Base-by-base conservation (phyloP, 441 rosid species). In the Erysimum pusillum region DNA sequence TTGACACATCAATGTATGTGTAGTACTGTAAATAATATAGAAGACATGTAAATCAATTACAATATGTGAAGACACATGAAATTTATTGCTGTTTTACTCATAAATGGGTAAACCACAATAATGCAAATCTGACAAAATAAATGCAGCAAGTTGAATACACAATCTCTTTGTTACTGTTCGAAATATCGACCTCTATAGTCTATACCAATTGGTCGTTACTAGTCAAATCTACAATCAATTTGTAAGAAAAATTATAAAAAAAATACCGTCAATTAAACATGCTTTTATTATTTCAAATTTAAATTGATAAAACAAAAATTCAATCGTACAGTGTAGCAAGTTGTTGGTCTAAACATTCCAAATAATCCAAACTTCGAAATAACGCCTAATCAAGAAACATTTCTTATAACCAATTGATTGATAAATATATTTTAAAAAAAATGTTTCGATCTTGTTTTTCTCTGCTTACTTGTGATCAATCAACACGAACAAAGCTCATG, bases 401-500 rank as follows among this genome's bases (percentile, higher is more conserved):
- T 36, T 35, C 35, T 56, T 5, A 65, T 34, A 65, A 44, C 49
- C 49, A 54, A 63, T 36, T 25, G 28, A 70, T 45, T 15, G 35
- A 63, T 35, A 53, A 44, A 62, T 25, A 35, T 53, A 75, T 4
- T 32, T 4, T 32, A 6, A 15, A 35, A 67, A 59, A 61, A 22
- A 13, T 15, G 42, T 28, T 46, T 10, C 51, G 25, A 59, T 48
- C 9, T 49, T 20, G 12, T 9, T 46, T 41, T 59, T 38, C 3
- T 25, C 7, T 56, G 76, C 72, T 36, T 70, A 70, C 71, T 64
- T 57, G 67, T 49, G 39, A 42, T 66, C 46, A 59, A 64, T 70
- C 67, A 65, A 66, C 67, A 57, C 73, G 81, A 72, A 77, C 31
- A 51, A 72, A 77, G 51, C 73, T 77, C 81, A 77, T 71, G 9